These are phyloP conservation scores for Auxenochlorella pyrenoidosa DNA, from an alignment of 139 green algal species.

Conservation along the genomic window DNA sequence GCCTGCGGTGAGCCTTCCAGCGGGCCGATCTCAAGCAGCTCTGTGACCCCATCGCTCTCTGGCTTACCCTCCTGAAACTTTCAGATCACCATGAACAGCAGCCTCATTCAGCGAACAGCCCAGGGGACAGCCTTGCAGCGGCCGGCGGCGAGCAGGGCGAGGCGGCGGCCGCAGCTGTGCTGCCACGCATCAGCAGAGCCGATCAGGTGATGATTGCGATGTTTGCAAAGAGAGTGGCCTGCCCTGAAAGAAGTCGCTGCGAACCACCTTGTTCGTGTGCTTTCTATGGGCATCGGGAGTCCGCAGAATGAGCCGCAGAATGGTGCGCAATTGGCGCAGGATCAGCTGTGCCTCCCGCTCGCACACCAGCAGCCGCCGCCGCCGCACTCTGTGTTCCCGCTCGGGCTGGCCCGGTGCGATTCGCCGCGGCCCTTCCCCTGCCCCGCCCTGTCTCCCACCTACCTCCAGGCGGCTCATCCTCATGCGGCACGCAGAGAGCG, in stretches of 20 bases:
- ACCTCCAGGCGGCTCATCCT: constrained; percentile 72
- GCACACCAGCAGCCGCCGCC: not conserved
- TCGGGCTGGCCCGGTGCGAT: not conserved
- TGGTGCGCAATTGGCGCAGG: not conserved
- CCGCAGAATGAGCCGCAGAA: not conserved
- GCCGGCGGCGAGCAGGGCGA: not conserved
- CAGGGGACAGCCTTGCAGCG: not conserved
- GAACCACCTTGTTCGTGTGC: not conserved
- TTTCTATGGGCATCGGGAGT: not conserved
- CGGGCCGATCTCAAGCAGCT: too few relatives aligned
- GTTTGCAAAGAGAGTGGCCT: not conserved
- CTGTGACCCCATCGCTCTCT: too few relatives aligned
- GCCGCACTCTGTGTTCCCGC: not conserved
- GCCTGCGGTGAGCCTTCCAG: too few relatives aligned
- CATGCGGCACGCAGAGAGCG: constrained; percentile 83
- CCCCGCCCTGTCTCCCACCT: not conserved
- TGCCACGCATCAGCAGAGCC: not conserved
- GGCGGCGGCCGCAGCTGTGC: not conserved
- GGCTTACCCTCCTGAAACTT: too few relatives aligned
- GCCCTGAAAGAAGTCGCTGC: not conserved
- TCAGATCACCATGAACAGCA: not conserved
- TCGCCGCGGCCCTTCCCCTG: not conserved
- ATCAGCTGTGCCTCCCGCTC: not conserved
- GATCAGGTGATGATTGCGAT: not conserved
- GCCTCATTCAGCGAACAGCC: not conserved